Percentiles rank a stretch among this genome's conserved stretches.
These are phyloP conservation scores for Euphrasia confusa DNA, from an alignment of 257 asterid genomes.

Conservation along the genomic window DNA sequence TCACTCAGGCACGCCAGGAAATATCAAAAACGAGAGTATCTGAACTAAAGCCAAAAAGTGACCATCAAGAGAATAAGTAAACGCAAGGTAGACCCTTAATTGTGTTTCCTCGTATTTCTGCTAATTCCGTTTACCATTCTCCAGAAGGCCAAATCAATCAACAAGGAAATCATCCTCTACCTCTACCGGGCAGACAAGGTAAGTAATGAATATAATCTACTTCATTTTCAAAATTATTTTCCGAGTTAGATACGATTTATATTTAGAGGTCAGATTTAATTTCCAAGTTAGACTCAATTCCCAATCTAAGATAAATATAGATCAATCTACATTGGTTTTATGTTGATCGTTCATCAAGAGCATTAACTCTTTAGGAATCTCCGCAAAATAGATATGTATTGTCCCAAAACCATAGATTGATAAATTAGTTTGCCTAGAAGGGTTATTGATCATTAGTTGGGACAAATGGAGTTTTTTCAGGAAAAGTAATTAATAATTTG, in stretches of 20 bases:
- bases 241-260: background rate
- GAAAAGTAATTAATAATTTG: slow-evolving; percentile 11
- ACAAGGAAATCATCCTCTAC: slow-evolving; percentile 12
- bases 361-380: background rate
- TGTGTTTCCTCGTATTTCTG: slow-evolving; percentile 20
- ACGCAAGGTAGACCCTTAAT: slow-evolving; percentile 12
- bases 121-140: slow-evolving; percentile 9
- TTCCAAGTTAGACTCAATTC: background rate
- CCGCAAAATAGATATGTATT: background rate
- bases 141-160: slow-evolving; percentile 10
- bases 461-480: background rate
- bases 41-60: slow-evolving; percentile 13
- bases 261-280: slow-evolving; percentile 19
- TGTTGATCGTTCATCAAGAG: slow-evolving; percentile 4
- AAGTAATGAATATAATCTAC: slow-evolving; percentile 9
- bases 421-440: slow-evolving; percentile 2
- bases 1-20: slow-evolving; percentile 19
- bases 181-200: slow-evolving; percentile 15
- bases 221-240: background rate
- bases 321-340: slow-evolving; percentile 2
- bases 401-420: background rate
- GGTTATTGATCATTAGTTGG: slow-evolving; percentile 5
- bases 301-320: slow-evolving; percentile 12
- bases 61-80: slow-evolving; percentile 10
- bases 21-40: slow-evolving; percentile 20